phyloP scores from a whole-genome alignment of 2,329 filamentous ascomycete genomes.

The Diaporthe longicolla region DNA sequence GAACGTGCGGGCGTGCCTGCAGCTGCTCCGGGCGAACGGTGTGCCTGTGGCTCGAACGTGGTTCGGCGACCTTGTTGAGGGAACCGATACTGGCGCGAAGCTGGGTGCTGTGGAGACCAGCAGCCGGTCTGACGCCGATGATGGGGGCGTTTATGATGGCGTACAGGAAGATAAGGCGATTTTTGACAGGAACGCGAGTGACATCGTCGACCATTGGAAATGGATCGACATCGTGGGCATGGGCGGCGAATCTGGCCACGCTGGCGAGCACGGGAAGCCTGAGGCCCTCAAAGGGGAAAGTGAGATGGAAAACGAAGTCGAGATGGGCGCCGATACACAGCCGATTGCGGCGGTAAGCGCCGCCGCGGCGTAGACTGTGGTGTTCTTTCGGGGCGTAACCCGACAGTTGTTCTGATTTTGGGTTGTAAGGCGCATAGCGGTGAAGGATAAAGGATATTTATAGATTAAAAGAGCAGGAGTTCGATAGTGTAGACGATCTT shows the following conservation, averaged over 20 bases:
- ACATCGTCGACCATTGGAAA: constrained; percentile 62
- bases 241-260: constrained; percentile 51
- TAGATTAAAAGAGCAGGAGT: constrained; percentile 20
- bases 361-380: not conserved
- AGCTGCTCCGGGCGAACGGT: constrained; percentile 66
- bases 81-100: constrained; percentile 56
- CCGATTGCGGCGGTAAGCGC: not conserved
- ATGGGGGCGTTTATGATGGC: constrained; percentile 52
- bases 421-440: not conserved
- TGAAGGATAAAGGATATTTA: not conserved
- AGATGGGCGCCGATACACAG: constrained; percentile 44
- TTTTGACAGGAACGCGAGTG: constrained; percentile 57
- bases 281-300: constrained; percentile 48
- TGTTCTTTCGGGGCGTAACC: no score
- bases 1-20: constrained; percentile 71
- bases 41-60: constrained; percentile 65
- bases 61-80: constrained; percentile 65
- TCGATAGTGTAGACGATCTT: not conserved
- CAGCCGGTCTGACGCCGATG: constrained; percentile 37
- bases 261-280: constrained; percentile 42
- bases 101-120: constrained; percentile 43
- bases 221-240: constrained; percentile 68
- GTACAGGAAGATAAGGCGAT: constrained; percentile 65
- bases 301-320: constrained; percentile 55
- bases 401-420: not conserved